Evolutionary conservation across 106 monocot species (phyloP), one percentile per base, ranked within the genome.

Genomic region (Triglochin maritima): DNA sequence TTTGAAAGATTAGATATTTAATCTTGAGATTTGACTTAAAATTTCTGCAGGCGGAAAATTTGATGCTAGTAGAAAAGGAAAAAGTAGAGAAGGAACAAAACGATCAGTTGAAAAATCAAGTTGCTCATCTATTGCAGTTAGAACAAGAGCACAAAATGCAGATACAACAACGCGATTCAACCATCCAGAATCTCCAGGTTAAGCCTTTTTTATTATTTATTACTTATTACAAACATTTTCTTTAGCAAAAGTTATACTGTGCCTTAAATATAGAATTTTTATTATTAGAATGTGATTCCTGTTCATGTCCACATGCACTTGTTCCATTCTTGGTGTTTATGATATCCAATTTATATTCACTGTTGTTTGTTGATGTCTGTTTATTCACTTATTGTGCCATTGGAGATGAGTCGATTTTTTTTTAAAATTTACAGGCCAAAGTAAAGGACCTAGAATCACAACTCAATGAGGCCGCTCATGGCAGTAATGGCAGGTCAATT

Each of bases 111-210:
- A 76, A 76, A 60, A 88, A 88, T 82, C 92, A 88, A 69, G 78
- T 88, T 75, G 72, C 82, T 65, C 81, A 88, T 64, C 82, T 98
- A 50, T 66, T 92, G 51, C 84, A 86, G 71, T 66, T 76, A 0
- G 96, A 98, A 52, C 88, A 98, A 79, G 96, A 98, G 47, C 80
- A 88, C 59, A 91, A 92, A 81, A 80, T 82, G 71, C 86, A 86
- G 72, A 79, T 92, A 50, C 79, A 82, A 48, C 84, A 88, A 46
- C 86, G 80, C 57, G 86, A 88, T 78, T 72, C 65, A 53, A 57
- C 75, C 44, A 92, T 98, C 67, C 72, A 88, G 44, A 82, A 65
- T 7, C 71, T 98, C 56, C 83, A 92, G 96, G 96, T 98, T 64
- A 4, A 66, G 49, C 13, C 57, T 53, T 16, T 47, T 49, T 15